Percentiles rank a stretch among this genome's conserved stretches.
These are phyloP conservation scores for Oryza glaberrima DNA, from an alignment of 176 grass and related monocot species.

Conservation along the genomic window DNA sequence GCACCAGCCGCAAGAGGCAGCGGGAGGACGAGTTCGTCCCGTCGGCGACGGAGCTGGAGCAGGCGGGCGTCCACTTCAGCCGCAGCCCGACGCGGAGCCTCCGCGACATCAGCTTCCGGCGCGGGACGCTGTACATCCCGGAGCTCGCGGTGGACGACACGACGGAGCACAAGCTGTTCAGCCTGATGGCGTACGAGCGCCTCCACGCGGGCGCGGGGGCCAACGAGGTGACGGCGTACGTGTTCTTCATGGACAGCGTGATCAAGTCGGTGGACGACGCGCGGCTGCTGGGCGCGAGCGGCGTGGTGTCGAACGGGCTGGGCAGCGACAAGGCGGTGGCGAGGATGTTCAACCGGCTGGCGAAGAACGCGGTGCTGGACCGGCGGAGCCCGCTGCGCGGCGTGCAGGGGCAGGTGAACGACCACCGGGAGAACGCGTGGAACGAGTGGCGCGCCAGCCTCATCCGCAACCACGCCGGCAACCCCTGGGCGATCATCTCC, in stretches of 20 bases:
- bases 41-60: neutral
- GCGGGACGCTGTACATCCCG: neutral
- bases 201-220: slow-evolving; percentile 10
- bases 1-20: neutral
- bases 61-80: neutral
- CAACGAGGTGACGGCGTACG: slow-evolving; percentile 56
- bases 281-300: slow-evolving; percentile 43
- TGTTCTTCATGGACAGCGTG: slow-evolving; percentile 75
- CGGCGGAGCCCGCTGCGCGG: slow-evolving; percentile 43
- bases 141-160: neutral
- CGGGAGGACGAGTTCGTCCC: neutral
- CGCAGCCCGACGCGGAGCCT: neutral
- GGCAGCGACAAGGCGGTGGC: slow-evolving; percentile 56
- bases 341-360: slow-evolving; percentile 53
- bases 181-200: neutral
- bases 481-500: slow-evolving; percentile 57
- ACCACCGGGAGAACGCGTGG: slow-evolving; percentile 44
- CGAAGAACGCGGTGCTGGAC: slow-evolving; percentile 54
- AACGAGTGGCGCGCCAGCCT: slow-evolving; percentile 60
- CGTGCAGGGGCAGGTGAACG: slow-evolving; percentile 48
- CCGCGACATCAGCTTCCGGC: neutral
- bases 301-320: slow-evolving; percentile 50
- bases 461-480: slow-evolving; percentile 55
- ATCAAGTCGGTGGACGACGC: slow-evolving; percentile 51
- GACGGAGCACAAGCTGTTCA: neutral